Conservation (phyloP, 352 stramenopile genomes). For the Globisporangium paroecandrum region DNA sequence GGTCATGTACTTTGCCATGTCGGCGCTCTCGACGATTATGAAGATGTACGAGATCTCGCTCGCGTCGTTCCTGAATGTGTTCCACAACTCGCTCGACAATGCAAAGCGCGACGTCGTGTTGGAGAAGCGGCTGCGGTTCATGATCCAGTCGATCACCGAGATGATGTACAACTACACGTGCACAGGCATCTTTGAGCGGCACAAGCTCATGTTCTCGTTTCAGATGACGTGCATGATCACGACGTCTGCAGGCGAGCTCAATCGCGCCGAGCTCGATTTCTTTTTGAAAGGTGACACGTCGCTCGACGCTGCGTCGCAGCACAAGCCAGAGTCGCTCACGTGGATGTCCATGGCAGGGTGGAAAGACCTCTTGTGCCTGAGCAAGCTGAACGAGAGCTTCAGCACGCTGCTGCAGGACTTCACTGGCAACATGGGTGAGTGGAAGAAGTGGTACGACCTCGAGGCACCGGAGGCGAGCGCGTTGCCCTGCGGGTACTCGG, state of each 20-base stretch:
- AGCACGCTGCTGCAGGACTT: constrained; percentile 49
- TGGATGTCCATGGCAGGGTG: constrained; percentile 90
- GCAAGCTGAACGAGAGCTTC: constrained; percentile 71
- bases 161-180: constrained; percentile 97
- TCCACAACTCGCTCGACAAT: constrained; percentile 87
- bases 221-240: constrained; percentile 97
- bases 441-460: constrained; percentile 94
- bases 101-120: constrained; percentile 91
- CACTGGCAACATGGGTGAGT: constrained; percentile 47
- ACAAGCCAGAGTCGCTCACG: constrained; percentile 61
- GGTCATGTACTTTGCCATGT: constrained; percentile 95
- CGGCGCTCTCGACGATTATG: constrained; percentile 90
- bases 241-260: constrained; percentile 74
- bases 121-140: constrained; percentile 82
- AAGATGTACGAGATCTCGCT: constrained; percentile 96
- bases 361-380: constrained; percentile 91
- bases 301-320: constrained; percentile 69
- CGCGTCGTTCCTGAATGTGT: constrained; percentile 90
- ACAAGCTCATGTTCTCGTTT: constrained; percentile 97
- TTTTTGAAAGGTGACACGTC: constrained; percentile 96
- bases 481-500: constrained; percentile 80
- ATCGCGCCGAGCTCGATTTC: constrained; percentile 90
- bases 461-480: constrained; percentile 84
- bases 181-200: constrained; percentile 95
- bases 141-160: constrained; percentile 89